phyloP scores from a whole-genome alignment of 495 filamentous ascomycete species.

The Hypomontagnella submonticulosa region DNA sequence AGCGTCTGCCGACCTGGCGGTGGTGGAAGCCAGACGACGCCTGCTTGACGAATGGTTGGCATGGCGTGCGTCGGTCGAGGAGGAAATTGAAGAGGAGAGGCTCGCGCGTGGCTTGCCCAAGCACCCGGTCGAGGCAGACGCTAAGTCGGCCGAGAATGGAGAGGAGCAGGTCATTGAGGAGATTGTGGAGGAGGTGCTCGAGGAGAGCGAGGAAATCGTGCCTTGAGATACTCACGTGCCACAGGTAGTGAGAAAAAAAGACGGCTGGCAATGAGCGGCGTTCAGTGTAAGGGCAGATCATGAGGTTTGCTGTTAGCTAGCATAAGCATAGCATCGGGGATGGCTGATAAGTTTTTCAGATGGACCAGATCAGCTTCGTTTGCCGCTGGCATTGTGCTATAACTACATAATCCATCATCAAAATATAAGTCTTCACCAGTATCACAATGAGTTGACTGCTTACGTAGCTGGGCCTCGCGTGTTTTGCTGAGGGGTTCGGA shows the following conservation, averaged over 20 bases:
- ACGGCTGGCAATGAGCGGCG: conserved; percentile 40
- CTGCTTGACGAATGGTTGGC: conserved; percentile 89
- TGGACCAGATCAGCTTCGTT: background rate
- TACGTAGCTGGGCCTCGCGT: too few species aligned
- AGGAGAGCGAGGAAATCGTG: conserved; percentile 85
- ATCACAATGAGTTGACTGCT: too few species aligned
- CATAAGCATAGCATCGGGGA: conserved; percentile 28
- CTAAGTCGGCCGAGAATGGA: conserved; percentile 65
- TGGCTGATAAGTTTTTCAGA: background rate
- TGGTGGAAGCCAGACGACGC: conserved; percentile 86
- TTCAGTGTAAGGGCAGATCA: conserved; percentile 44
- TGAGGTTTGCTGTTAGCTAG: conserved; percentile 33
- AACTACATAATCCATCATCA: background rate
- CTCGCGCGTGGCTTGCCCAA: conserved; percentile 71
- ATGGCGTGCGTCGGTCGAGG: conserved; percentile 80
- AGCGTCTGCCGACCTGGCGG: conserved; percentile 89
- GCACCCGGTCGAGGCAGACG: conserved; percentile 68
- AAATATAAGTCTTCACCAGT: too few species aligned
- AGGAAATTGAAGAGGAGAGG: conserved; percentile 78
- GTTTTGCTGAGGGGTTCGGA: background rate
- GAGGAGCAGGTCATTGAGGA: conserved; percentile 83
- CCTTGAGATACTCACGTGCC: conserved; percentile 18
- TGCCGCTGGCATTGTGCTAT: background rate
- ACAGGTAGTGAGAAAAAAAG: conserved; percentile 4
- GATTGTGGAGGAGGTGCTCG: conserved; percentile 92